A percentile compares a stretch with the other conserved stretches of the same genome.
phyloP scores from a whole-genome alignment of 2,329 filamentous ascomycete genomes.

The Cladosporium sp. region DNA sequence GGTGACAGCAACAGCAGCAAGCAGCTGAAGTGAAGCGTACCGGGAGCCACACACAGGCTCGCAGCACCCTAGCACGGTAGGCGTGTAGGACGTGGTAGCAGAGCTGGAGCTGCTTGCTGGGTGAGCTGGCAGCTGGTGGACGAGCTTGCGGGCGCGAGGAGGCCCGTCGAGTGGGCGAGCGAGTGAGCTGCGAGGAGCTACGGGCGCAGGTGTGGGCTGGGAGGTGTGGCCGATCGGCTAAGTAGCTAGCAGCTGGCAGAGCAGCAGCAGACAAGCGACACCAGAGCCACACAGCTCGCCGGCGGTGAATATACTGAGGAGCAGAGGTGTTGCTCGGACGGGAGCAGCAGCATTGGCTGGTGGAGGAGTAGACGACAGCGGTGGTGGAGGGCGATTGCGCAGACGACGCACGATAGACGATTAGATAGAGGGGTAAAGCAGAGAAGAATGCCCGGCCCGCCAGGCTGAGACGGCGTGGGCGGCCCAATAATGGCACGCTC shows the following conservation, averaged over 20 bases:
- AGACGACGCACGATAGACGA: neutral
- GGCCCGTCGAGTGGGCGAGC: neutral
- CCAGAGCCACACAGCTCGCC: neutral
- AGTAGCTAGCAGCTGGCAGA: neutral
- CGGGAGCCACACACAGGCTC: neutral
- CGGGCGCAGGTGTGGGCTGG: conserved; percentile 6
- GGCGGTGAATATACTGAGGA: neutral
- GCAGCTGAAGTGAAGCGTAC: conserved; percentile 12
- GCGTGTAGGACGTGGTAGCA: neutral
- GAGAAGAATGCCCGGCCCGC: neutral
- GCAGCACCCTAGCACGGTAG: conserved; percentile 8
- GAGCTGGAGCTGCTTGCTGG: neutral
- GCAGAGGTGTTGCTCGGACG: neutral
- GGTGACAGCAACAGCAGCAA: conserved; percentile 3
- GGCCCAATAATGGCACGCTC: neutral
- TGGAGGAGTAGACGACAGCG: neutral
- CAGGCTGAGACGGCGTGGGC: neutral
- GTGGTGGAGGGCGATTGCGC: neutral
- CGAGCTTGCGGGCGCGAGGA: neutral
- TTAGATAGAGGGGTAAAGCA: neutral
- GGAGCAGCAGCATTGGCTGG: conserved; percentile 1
- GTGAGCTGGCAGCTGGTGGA: neutral
- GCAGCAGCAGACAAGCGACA: neutral
- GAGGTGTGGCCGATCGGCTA: conserved; percentile 1
- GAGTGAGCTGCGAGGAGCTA: neutral